phyloP scores from a whole-genome alignment of 75 land plant genomes.

The Pseudotsuga menziesii region DNA sequence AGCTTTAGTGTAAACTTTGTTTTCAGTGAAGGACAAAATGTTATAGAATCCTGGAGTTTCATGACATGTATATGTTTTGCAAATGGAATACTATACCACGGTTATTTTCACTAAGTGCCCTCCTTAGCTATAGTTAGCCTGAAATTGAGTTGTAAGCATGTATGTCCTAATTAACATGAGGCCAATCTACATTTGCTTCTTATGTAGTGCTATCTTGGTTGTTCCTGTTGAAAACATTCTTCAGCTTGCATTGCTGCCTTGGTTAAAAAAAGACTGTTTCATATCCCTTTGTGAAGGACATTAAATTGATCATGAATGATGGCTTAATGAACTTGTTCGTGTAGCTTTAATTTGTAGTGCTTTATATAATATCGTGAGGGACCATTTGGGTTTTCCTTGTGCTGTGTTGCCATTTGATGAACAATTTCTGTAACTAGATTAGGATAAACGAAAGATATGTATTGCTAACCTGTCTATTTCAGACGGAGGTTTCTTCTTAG shows the following conservation, averaged over 20 bases:
- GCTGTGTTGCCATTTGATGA: neutral
- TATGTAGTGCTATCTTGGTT: neutral
- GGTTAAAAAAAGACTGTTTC: neutral
- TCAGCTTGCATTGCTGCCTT: neutral
- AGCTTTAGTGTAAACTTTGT: neutral
- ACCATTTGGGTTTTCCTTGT: neutral
- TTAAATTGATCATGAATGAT: neutral
- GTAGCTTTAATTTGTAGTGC: neutral
- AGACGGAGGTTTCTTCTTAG: neutral
- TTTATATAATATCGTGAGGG: neutral
- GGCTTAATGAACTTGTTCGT: neutral
- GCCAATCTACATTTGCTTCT: neutral
- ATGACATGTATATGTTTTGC: neutral
- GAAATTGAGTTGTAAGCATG: constrained; percentile 1
- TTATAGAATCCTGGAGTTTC: neutral
- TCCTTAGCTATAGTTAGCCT: neutral
- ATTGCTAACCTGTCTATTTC: neutral
- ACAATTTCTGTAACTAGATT: neutral
- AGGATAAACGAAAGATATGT: neutral
- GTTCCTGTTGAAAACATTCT: constrained; percentile 2
- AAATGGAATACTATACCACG: neutral
- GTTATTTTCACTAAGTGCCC: neutral
- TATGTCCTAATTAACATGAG: too few species aligned
- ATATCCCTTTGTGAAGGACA: neutral
- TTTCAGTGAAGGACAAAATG: neutral